Evolutionary conservation across 805 yeast genomes (phyloP).

Genomic region (Zygotorulaspora danielsina): DNA sequence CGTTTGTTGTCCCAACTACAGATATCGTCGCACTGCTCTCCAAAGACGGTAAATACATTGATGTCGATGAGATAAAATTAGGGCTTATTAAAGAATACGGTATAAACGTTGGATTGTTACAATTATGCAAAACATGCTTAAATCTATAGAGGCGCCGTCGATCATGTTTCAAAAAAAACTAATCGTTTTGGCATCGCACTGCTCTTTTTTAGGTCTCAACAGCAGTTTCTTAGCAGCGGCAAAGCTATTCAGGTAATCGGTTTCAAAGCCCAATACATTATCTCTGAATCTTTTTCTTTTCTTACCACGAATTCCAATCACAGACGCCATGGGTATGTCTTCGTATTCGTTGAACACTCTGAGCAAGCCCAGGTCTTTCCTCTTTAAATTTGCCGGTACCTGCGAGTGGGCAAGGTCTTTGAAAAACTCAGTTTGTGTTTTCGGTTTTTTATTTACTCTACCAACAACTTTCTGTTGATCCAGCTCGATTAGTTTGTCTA

Average conservation of each 20-base stretch:
- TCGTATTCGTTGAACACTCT: constrained; percentile 35
- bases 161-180: constrained; percentile 1
- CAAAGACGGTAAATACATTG: constrained; percentile 4
- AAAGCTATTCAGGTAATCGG: constrained; percentile 29
- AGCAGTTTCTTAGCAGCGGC: constrained; percentile 24
- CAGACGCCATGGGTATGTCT: constrained; percentile 35
- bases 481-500: constrained; percentile 15
- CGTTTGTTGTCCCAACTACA: constrained; percentile 7
- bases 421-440: constrained; percentile 26
- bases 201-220: constrained; percentile 7
- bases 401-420: constrained; percentile 25
- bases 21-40: constrained; percentile 2
- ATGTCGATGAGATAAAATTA: constrained; percentile 10
- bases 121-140: constrained; percentile 15
- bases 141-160: constrained; percentile 2
- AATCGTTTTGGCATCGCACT: constrained; percentile 1
- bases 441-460: constrained; percentile 5
- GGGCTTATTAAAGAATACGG: constrained; percentile 27
- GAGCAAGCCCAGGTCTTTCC: constrained; percentile 32
- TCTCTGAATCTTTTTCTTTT: constrained; percentile 35
- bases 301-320: constrained; percentile 37
- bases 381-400: constrained; percentile 17
- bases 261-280: constrained; percentile 33
- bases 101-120: constrained; percentile 16
- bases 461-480: constrained; percentile 15